Conservation (phyloP, 2,329 filamentous ascomycete species). For the Cladosporium halotolerans region DNA sequence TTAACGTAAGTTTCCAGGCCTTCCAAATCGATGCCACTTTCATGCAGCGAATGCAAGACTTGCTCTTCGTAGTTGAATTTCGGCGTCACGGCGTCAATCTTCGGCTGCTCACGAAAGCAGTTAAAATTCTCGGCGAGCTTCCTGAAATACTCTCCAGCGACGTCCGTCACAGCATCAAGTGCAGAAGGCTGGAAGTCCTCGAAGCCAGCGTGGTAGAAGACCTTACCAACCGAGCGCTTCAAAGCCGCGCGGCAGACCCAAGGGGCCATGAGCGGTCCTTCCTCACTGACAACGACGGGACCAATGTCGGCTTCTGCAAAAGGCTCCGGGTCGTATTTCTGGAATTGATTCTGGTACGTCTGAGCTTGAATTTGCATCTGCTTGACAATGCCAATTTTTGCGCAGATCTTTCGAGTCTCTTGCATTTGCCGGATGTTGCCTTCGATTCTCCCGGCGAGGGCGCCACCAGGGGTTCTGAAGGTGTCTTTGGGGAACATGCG, state of each 20-base stretch:
- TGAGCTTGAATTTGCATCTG: conserved; percentile 97
- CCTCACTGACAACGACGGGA: conserved; percentile 81
- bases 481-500: conserved; percentile 66
- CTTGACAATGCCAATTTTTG: conserved; percentile 95
- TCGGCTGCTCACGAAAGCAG: conserved; percentile 76
- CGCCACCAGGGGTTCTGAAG: conserved; percentile 70
- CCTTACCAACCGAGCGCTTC: conserved; percentile 84
- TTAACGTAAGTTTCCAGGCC: conserved; percentile 79
- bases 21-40: conserved; percentile 77
- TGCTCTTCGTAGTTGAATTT: conserved; percentile 80
- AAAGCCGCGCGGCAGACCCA: conserved; percentile 76
- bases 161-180: conserved; percentile 80
- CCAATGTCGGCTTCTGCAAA: conserved; percentile 83
- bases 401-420: conserved; percentile 89
- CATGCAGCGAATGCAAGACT: conserved; percentile 75
- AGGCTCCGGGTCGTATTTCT: conserved; percentile 86
- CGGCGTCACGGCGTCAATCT: conserved; percentile 42
- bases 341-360: conserved; percentile 97
- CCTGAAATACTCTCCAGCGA: conserved; percentile 82
- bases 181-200: conserved; percentile 96
- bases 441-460: conserved; percentile 73
- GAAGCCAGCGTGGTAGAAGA: conserved; percentile 94
- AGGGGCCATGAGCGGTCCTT: conserved; percentile 79
- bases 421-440: conserved; percentile 92
- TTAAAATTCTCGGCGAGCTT: conserved; percentile 76